Conservation (phyloP, 768 basidiomycete genomes). For the Trametes elegans region DNA sequence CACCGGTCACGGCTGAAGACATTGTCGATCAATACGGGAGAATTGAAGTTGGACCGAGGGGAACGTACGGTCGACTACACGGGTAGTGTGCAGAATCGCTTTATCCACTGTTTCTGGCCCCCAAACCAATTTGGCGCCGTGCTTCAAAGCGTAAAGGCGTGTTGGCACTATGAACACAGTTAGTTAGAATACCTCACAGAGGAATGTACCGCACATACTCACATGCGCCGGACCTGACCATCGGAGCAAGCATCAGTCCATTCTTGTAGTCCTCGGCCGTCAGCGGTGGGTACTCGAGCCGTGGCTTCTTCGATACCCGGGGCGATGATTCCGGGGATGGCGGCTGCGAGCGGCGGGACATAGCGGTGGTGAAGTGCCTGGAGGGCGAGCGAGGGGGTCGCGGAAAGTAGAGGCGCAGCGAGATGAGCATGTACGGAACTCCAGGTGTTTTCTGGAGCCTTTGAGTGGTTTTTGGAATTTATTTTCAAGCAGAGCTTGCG, state of each 20-base stretch:
- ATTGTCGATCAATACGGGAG: conserved; percentile 7
- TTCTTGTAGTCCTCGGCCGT: conserved; percentile 77
- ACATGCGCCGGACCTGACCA: conserved; percentile 95
- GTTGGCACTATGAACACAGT: conserved; percentile 63
- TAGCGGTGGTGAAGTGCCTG: conserved; percentile 23
- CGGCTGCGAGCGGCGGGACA: conserved; percentile 55
- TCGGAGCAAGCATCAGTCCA: conserved; percentile 94
- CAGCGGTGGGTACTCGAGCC: conserved; percentile 47
- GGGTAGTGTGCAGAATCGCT: conserved; percentile 83
- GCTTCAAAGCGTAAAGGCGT: conserved; percentile 81
- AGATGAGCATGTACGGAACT: neutral
- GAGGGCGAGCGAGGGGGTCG: neutral
- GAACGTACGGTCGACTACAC: conserved; percentile 76
- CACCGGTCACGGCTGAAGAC: conserved; percentile 73
- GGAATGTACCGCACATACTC: conserved; percentile 32
- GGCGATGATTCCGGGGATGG: conserved; percentile 45
- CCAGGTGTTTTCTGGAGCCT: too few species aligned
- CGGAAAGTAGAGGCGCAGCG: neutral
- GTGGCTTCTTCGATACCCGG: conserved; percentile 48
- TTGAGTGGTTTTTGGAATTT: too few species aligned
- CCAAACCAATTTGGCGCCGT: conserved; percentile 95
- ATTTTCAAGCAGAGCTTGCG: too few species aligned
- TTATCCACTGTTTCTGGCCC: conserved; percentile 96
- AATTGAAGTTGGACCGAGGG: neutral
- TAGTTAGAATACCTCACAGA: neutral